Conservation (phyloP, 2,329 filamentous ascomycete genomes). For the Alternaria hordeiaustralica region DNA sequence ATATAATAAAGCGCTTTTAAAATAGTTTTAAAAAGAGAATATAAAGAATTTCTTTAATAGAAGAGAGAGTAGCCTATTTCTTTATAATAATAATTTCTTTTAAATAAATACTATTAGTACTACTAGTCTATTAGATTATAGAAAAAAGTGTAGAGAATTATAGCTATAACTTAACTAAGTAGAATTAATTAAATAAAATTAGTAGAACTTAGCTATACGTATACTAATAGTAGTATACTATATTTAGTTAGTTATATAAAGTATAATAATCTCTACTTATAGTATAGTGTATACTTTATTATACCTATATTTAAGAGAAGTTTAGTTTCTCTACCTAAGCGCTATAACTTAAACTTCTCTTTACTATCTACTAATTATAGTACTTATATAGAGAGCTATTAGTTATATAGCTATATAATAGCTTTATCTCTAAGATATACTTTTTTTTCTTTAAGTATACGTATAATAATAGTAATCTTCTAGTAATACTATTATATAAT, state of each 20-base stretch:
- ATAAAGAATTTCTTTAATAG: neutral
- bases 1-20: conserved; percentile 15
- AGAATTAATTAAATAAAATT: neutral
- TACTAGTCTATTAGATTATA: neutral
- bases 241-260: neutral
- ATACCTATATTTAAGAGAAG: neutral
- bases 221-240: neutral
- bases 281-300: neutral
- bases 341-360: neutral
- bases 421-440: neutral
- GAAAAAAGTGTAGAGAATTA: neutral
- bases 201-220: neutral
- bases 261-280: neutral
- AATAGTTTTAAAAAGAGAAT: conserved; percentile 6
- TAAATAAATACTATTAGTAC: neutral
- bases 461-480: neutral
- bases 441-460: neutral
- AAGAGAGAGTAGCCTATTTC: neutral
- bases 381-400: neutral
- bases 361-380: neutral
- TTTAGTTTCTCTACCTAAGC: neutral
- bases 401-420: neutral
- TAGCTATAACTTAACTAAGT: neutral
- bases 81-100: neutral
- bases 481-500: neutral